Conservation (phyloP, 164 flowering plant species). For the Umbilicus rupestris region DNA sequence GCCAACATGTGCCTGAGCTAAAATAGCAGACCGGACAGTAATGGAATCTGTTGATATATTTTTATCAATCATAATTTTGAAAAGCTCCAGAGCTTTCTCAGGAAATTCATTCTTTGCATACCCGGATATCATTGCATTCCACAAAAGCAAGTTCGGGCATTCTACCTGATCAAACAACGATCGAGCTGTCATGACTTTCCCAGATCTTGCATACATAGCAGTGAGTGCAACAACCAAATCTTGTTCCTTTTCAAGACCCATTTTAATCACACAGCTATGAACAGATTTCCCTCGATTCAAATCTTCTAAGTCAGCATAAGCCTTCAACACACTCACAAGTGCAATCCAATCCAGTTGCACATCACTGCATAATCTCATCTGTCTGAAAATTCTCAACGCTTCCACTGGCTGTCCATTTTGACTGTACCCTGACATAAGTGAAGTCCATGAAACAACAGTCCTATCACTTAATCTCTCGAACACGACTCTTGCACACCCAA, state of each 20-base stretch:
- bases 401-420: conserved; percentile 47
- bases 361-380: conserved; percentile 29
- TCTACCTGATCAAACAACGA: conserved; percentile 33
- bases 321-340: conserved; percentile 44
- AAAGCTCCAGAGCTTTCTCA: conserved; percentile 45
- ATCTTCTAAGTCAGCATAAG: conserved; percentile 38
- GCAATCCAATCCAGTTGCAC: conserved; percentile 45
- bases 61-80: conserved; percentile 26
- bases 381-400: conserved; percentile 33
- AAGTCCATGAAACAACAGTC: conserved; percentile 50
- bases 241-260: conserved; percentile 41
- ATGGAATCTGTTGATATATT: conserved; percentile 32
- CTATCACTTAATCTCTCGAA: conserved; percentile 30
- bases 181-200: conserved; percentile 35
- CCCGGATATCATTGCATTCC: conserved; percentile 68
- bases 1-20: conserved; percentile 46
- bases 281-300: conserved; percentile 39
- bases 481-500: conserved; percentile 25
- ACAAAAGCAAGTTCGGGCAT: conserved; percentile 28
- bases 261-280: conserved; percentile 34
- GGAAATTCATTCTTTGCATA: conserved; percentile 48
- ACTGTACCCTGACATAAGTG: conserved; percentile 44
- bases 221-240: conserved; percentile 42
- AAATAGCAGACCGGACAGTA: conserved; percentile 29
- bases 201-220: conserved; percentile 49